These are phyloP conservation scores for Saturnispora bothae DNA, from an alignment of 805 yeast genomes.

Conservation along the genomic window DNA sequence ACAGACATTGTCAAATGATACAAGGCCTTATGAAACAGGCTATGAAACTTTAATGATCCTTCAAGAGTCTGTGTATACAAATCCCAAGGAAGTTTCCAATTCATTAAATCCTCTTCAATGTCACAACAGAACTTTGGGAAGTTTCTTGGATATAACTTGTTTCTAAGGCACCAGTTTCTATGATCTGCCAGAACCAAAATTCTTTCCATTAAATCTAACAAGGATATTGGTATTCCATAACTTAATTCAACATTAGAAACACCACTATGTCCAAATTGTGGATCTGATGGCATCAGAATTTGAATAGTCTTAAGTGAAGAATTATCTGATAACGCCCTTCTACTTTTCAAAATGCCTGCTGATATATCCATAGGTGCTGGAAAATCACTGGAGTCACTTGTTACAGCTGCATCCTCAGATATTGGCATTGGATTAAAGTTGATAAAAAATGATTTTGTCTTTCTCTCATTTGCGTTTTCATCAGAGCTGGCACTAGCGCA, in stretches of 20 bases:
- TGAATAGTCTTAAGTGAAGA: constrained; percentile 8
- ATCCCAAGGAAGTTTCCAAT: constrained; percentile 39
- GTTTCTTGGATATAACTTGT: constrained; percentile 38
- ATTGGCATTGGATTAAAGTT: constrained; percentile 11
- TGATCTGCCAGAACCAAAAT: constrained; percentile 41
- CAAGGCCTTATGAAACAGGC: constrained; percentile 32
- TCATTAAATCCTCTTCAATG: constrained; percentile 37
- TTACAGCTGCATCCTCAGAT: neutral
- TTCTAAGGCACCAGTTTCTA: constrained; percentile 35
- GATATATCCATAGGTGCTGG: constrained; percentile 2
- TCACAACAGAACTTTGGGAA: constrained; percentile 48
- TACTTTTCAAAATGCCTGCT: constrained; percentile 4
- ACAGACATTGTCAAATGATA: constrained; percentile 31
- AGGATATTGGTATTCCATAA: constrained; percentile 38
- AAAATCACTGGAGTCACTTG: constrained; percentile 14
- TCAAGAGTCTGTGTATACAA: constrained; percentile 21
- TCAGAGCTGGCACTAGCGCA: neutral
- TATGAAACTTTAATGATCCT: constrained; percentile 22
- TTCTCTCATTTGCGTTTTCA: neutral
- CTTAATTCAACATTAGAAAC: constrained; percentile 28
- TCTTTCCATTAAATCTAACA: constrained; percentile 37
- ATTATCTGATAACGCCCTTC: constrained; percentile 11
- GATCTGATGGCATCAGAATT: constrained; percentile 16
- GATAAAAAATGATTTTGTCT: constrained; percentile 21
- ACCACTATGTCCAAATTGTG: constrained; percentile 7